Evolutionary conservation across 192 early-diverging fungal genomes (phyloP), one percentile per base, ranked within the genome.

Genomic region (Lunasporangiospora selenospora): DNA sequence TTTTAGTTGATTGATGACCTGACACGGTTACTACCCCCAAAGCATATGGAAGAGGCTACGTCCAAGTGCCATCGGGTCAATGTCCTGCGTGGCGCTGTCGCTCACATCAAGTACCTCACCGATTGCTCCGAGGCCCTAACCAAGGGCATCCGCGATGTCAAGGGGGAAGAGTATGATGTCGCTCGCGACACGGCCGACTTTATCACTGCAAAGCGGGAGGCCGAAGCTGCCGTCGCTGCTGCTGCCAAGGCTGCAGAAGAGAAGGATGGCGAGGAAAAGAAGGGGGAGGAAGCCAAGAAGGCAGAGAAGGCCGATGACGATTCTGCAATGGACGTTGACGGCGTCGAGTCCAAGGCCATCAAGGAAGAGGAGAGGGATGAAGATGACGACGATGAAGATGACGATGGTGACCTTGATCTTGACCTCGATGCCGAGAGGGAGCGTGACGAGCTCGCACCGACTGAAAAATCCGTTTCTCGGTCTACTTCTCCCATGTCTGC

Each of bases 51-150:
- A 26, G 69, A 73, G 11, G 69, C 56, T 21, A 73, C 54, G 11
- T 73, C 69, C 32, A 73, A 73, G 24, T 73, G 69, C 32, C 69
- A 73, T 47, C 69, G 69, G 4, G 69, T 73, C 34, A 73, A 73
- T 41, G 69, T 73, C 42, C 46, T 73, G n/a, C 60, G 69, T 1
- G 69, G 69, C 23, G 69, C 69, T 31, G 69, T 73, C 11, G 69
- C 69, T n/a, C 69, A 73, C 36, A 73, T 73, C 69, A 73, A 62
- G 48, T 73, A 58, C 53, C 29, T 73, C 53, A 44, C 54, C 24
- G 54, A 73, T 15, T 26, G 47, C 23, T 63, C 62, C 33, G 10
- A 27, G 15, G 31, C 29, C 0, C 49, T 73, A 11, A 42, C 30
- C 13, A 62, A 37, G 27, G 40, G 60, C 2, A 40, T 73, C 9